Evolutionary conservation across 2,329 filamentous ascomycete species (phyloP).

Genomic region (Ceratocystis cacaofunesta): DNA sequence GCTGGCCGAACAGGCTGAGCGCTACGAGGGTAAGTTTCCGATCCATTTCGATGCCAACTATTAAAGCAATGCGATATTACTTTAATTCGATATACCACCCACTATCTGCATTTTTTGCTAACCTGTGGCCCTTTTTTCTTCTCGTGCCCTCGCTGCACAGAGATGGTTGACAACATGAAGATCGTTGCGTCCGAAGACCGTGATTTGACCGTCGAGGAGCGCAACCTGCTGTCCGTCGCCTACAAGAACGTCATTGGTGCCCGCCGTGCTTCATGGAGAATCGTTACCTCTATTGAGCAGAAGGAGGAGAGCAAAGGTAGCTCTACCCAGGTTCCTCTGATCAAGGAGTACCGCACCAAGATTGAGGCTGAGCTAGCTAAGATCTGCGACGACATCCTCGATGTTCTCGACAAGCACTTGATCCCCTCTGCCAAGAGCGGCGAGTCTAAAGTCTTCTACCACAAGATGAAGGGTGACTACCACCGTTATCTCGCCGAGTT

Average conservation of each 20-base stretch:
- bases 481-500: constrained; percentile 98
- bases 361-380: constrained; percentile 93
- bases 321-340: constrained; percentile 72
- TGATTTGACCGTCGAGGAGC: constrained; percentile 82
- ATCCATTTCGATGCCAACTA: not conserved
- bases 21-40: constrained; percentile 71
- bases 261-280: constrained; percentile 94
- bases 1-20: constrained; percentile 99
- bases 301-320: constrained; percentile 99
- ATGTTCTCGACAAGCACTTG: constrained; percentile 84
- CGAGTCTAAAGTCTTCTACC: constrained; percentile 99
- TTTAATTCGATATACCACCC: constrained; percentile 17
- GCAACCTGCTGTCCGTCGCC: constrained; percentile 91
- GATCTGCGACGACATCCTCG: constrained; percentile 95
- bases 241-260: constrained; percentile 99
- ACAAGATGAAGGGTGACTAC: constrained; percentile 99
- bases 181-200: constrained; percentile 77
- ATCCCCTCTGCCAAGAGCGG: constrained; percentile 88
- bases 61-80: constrained; percentile 1
- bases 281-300: constrained; percentile 96
- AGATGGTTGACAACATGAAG: constrained; percentile 99
- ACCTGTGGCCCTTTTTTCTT: not conserved
- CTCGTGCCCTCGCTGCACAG: constrained; percentile 32
- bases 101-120: constrained; percentile 8
- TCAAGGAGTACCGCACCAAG: constrained; percentile 98